Base-by-base conservation (phyloP, 2,329 filamentous ascomycete species). In the Pyricularia grisea region DNA sequence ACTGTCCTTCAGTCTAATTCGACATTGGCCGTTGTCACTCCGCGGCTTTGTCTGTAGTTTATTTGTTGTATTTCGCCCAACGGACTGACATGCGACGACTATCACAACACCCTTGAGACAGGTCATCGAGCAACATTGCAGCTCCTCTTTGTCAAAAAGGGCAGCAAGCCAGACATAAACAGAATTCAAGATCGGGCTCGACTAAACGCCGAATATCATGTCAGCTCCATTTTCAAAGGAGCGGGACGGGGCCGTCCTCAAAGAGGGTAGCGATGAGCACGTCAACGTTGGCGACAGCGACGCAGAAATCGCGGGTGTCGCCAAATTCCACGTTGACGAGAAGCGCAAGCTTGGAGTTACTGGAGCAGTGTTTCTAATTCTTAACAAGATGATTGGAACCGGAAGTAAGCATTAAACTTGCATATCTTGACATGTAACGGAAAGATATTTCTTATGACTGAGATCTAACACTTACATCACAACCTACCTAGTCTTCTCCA, bases 301-400 rank as follows among this genome's bases (percentile, higher is more conserved):
- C 10, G 2, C 67, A 12, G 67, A 68, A 31, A 67, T 58, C 28
- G 66, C 66, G 11, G 66, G 50, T 11, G 60, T 68, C 28, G 9
- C 61, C 68, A 76, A 75, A 6, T 81, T 79, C 72, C 76, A 72
- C 3, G 78, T 78, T 67, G 73, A 76, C 0, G 82, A 83, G 1
- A 78, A 79, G 66, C 76, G 81, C 10, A 85, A 85, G 75, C 82
- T 87, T 25, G 85, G 84, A 0, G 76, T 86, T 31, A 82, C 81
- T 0, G 84, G 84, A 2, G 81, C 84, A 6, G 81, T 84, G 0
- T 86, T 86, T 68, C 71, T 87, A 58, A 87, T 87, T 58, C 71
- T 87, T 23, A 87, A 87, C 70, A 86, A 85, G 73, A 87, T 87
- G 83, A 85, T 87, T 58, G 84, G 85, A 12, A 86, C 85, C 1